Evolutionary conservation across 768 basidiomycete species (phyloP), one percentile per base, ranked within the genome.

Genomic region (Amanita rubescens): DNA sequence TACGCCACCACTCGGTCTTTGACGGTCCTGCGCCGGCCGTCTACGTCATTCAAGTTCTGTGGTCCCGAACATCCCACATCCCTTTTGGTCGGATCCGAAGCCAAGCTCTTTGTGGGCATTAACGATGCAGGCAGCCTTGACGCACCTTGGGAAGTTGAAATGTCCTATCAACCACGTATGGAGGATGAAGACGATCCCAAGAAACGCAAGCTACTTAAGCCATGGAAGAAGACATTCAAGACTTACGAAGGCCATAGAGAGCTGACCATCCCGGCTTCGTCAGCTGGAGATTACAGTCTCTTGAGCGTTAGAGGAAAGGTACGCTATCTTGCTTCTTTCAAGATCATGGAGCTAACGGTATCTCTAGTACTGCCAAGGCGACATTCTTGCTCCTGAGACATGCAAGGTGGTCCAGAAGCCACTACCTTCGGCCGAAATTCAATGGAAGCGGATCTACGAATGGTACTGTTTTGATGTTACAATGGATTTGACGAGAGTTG

Each of bases 401-500:
- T 93, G 91, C 60, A 78, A 71, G 53, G 89, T 94, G 2, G 68
- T 86, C 25, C 83, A 92, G 65, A 77, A 80, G 57, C 88, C 90
- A 3, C 62, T 77, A 27, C 94, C 94, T 2, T 82, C 80, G 3
- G 89, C 91, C 20, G 85, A 94, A 61, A 89, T 95, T 55, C 80
- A 86, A 67, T 92, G 90, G 82, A 88, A 84, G 60, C 84, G 84
- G 47, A 87, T 94, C 55, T 90, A 93, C 56, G 92, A 94, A 72
- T 94, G 93, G 93, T 90, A 58, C 19, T 12, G 12, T 17, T 8
- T 11, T 20, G 8, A 33, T 38, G 27, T 10, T 5, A 49, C 32
- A n/a, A n/a, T 53, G 3, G 48, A 43, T 34, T n/a, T 11, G 3
- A 15, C 27, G 19, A 27, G 45, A 33, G 38, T 38, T 57, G 42